Evolutionary conservation across 164 flowering plant genomes (phyloP), one percentile per base, ranked within the genome.

Genomic region (Chimonanthus praecox): DNA sequence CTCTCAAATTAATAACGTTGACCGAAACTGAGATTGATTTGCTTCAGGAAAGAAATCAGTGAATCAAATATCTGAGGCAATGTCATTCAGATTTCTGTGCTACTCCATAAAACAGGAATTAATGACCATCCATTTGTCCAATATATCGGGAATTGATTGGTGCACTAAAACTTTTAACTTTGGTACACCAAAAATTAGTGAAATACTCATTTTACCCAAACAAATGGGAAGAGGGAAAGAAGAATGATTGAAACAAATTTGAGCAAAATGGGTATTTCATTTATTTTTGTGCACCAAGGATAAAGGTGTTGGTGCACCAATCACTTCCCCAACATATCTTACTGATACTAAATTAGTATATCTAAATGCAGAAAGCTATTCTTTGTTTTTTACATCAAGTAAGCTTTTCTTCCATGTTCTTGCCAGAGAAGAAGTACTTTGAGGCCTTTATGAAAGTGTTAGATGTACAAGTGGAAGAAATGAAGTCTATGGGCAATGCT

Each of bases 401-500:
- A 67, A 48, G 16, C 50, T 73, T 70, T 58, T 7, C 51, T 71
- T 66, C 33, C 47, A 58, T 58, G 10, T 73, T 51, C 72, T 71
- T 81, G 50, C 44, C 85, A 95, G 99, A 95, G 79, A 88, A 79
- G 81, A 89, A 75, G 75, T 82, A 75, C 82, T 84, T 90, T 69
- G 87, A 80, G 72, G 88, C 89, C 73, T 79, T 92, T 48, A 75
- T 78, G 80, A 84, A 70, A 44, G 58, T 87, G 74, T 71, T 96
- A 75, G 89, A 84, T 74, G 78, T 76, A 64, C 99, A 96, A 87
- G 76, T 88, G 61, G 90, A 74, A 77, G 97, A 94, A 77, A 87
- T 96, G 92, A 92, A 86, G 80, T 84, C 91, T 71, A 89, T 94
- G 92, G 83, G 84, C 61, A 83, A 64, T 81, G 79, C 92, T 60